Evolutionary conservation across 768 basidiomycete genomes (phyloP), one percentile per base, ranked within the genome.

Genomic region (Neoboletus brunneissimus): DNA sequence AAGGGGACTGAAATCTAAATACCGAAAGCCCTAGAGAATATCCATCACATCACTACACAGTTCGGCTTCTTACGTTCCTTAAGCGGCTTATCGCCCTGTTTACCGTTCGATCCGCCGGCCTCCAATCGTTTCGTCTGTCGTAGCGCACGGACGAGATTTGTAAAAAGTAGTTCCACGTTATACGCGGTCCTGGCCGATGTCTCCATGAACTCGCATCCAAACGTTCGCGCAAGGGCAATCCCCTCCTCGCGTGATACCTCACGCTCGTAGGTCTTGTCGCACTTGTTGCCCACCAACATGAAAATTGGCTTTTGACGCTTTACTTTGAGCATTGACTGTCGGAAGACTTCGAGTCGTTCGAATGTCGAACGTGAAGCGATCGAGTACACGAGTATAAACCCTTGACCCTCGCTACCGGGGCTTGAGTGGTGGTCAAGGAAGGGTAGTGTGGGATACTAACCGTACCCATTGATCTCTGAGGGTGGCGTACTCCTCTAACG

Each of bases 401-500:
- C 94, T 77, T 96, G 94, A 59, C 95, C 95, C 74, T 98, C 94
- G 29, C 94, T 96, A 67, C n/a, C 29, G 49, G 47, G 44, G n/a
- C 50, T 38, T 59, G 35, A 51, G 55, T 43, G 29, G 51, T 41
- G 49, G 61, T 57, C 52, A 42, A 48, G 51, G 42, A 51, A 46
- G 31, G 54, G 34, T 16, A 23, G 20, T 27, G 32, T 40, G 45
- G 29, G 53, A 48, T 54, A 80, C 88, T 73, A 58, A 96, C 94
- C 94, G 86, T 65, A 97, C 93, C 94, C 94, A 98, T 74, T 98
- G 95, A 78, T 97, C 94, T 63, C 94, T 87, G 61, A 98, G 80
- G 48, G 95, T 94, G 49, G 93, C 93, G 65, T 96, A 98, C 72
- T 97, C 94, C 89, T 98, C 94, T 97, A 72, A 47, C 27, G 55